Evolutionary conservation across 2,329 filamentous ascomycete species (phyloP), one percentile per base, ranked within the genome.

Genomic region (Diaporthe sp.): DNA sequence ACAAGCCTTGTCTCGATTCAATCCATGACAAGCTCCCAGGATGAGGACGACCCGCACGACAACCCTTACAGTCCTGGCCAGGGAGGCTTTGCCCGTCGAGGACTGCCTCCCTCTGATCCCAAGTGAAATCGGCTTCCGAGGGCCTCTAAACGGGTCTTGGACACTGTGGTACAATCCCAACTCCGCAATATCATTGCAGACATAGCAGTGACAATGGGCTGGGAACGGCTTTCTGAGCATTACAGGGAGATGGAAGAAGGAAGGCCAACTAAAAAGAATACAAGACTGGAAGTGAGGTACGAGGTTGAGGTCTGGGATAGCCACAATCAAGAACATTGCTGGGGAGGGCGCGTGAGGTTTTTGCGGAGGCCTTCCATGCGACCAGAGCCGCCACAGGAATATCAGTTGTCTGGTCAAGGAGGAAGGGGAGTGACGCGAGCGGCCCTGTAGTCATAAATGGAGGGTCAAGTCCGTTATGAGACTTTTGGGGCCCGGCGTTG

Each of bases 101-200:
- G 31, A 22, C n/a, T 47, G 22, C 47, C 47, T 20, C 31, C 28
- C 47, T 28, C 31, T 7, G 22, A 68, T 22, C 8, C 12, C 8
- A 20, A 55, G n/a, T 68, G 34, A 68, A 39, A 34, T 25, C 8
- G 7, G 7, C 22, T 68, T 22, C 20, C 61, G 4, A 28, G 8
- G 0, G 5, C 2, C 3, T 3, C 7, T 31, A 3, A 28, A 12
- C 10, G 22, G n/a, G 8, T 22, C 4, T 10, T 8, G 31, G 34
- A 1, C 4, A 42, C 39, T 20, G n/a, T 53, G 47, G 31, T 42
- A n/a, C 44, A 39, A 9, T 17, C 15, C 13, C 15, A 20, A 20
- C 13, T 13, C 47, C 12, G 13, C 47, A 39, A 7, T 6, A 12
- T 34, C 25, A 34, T 17, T 9, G 20, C 22, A n/a, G 12, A 39